Evolutionary conservation across 805 yeast genomes (phyloP).

Genomic region (Ogataea pilisensis): DNA sequence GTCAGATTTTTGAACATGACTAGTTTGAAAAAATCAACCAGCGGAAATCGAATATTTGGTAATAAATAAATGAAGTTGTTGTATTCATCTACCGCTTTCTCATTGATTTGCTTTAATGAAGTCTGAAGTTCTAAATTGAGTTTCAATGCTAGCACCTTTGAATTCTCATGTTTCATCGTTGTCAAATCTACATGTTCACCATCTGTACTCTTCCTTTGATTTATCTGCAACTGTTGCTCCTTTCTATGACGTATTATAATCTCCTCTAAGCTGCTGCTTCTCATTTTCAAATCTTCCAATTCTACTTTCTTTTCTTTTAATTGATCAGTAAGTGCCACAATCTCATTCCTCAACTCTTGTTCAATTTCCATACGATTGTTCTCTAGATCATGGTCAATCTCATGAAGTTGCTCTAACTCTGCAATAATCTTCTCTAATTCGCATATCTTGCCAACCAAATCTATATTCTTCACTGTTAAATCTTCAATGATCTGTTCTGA

Average conservation of each 20-base stretch:
- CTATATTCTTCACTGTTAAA: constrained; percentile 33
- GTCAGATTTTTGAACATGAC: constrained; percentile 10
- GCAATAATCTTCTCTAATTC: constrained; percentile 35
- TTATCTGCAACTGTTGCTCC: neutral
- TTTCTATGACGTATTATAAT: constrained; percentile 1
- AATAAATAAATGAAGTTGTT: constrained; percentile 1
- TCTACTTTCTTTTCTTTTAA: constrained; percentile 13
- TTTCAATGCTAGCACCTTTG: constrained; percentile 11
- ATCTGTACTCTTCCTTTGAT: neutral
- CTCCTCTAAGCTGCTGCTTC: constrained; percentile 34
- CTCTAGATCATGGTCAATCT: constrained; percentile 48
- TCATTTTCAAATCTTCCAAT: constrained; percentile 20
- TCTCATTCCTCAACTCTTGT: constrained; percentile 37
- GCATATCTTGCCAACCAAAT: constrained; percentile 32
- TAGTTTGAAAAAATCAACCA: constrained; percentile 5
- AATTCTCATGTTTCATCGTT: constrained; percentile 14
- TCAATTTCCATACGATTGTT: constrained; percentile 41
- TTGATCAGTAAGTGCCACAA: constrained; percentile 25
- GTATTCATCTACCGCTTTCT: constrained; percentile 8
- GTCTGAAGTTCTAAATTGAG: constrained; percentile 7
- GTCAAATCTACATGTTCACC: constrained; percentile 5
- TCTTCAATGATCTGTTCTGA: constrained; percentile 32
- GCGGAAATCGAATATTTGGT: constrained; percentile 1
- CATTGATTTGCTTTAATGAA: constrained; percentile 8
- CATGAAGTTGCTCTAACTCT: constrained; percentile 47